phyloP scores from a whole-genome alignment of 78 protist species.

The Dictyostelium discoideum region dicty_2.7 NC_007089.4:2899501-2900000 shows the following conservation, averaged over 20 bases:
- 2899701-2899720: conserved; percentile 38
- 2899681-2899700: conserved; percentile 52
- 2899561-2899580: neutral
- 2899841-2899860: conserved; percentile 38
- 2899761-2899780: conserved; percentile 34
- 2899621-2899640: neutral
- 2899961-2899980: conserved; percentile 55
- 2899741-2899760: conserved; percentile 67
- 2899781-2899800: conserved; percentile 50
- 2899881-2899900: conserved; percentile 59
- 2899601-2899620: neutral
- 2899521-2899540: neutral
- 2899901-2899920: conserved; percentile 61
- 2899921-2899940: conserved; percentile 71
- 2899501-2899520: neutral
- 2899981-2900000: conserved; percentile 46
- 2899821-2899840: conserved; percentile 53
- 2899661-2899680: neutral
- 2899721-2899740: conserved; percentile 22
- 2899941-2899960: conserved; percentile 63
- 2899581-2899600: neutral
- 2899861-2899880: conserved; percentile 53
- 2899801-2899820: conserved; percentile 61
- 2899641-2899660: conserved; percentile 4
- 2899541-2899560: neutral